Evolutionary conservation across 140 eudicot species (phyloP).

Genomic region (Flaveria floridana): DNA sequence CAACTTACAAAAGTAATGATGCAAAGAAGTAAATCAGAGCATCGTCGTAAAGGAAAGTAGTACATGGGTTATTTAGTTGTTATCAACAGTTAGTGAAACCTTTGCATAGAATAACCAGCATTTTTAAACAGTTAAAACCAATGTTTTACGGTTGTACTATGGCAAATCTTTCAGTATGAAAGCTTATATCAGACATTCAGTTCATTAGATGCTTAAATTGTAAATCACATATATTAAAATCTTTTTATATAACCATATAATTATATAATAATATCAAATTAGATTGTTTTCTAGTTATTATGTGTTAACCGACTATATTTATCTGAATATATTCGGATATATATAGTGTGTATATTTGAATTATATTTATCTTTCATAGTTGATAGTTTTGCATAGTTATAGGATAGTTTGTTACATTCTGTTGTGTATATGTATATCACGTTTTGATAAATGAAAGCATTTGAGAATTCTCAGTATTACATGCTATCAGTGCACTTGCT

Average conservation of each 20-base stretch:
- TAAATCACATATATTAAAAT: conserved; percentile 18
- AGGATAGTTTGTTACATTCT: no score
- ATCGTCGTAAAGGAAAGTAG: conserved; percentile 37
- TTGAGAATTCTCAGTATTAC: neutral
- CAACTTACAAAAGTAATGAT: conserved; percentile 26
- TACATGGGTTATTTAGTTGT: neutral
- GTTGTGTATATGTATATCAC: no score
- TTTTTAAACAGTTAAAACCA: conserved; percentile 4
- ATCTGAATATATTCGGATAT: no score
- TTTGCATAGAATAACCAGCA: neutral
- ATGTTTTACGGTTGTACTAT: neutral
- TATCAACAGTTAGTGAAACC: conserved; percentile 3
- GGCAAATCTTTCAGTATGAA: conserved; percentile 24
- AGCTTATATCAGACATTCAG: conserved; percentile 7
- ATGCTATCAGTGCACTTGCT: neutral
- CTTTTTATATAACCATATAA: neutral
- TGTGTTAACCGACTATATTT: no score
- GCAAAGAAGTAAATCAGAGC: conserved; percentile 40
- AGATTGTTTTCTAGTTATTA: neutral
- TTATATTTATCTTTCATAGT: no score
- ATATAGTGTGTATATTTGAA: no score
- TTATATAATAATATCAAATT: neutral
- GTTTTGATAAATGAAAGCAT: no score
- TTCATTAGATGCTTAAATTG: conserved; percentile 26
- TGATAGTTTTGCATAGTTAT: no score